These are phyloP conservation scores for Rhizophora mangle DNA, from an alignment of 345 rosid species.

Conservation along the genomic window DNA sequence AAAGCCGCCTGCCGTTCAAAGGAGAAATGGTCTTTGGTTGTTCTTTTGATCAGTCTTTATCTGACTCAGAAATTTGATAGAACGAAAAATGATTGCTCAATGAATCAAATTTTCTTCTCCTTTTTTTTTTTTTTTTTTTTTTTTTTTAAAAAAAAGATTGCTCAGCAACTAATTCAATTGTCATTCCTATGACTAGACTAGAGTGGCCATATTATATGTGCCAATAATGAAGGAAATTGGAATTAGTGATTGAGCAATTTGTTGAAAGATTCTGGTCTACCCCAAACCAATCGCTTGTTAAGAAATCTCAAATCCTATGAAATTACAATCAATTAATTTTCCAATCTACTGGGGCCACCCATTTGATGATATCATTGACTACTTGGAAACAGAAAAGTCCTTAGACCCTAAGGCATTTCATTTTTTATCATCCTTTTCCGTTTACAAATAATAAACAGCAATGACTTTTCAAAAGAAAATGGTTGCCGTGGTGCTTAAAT, in stretches of 20 bases:
- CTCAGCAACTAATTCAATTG: constrained; percentile 5
- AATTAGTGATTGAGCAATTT: neutral
- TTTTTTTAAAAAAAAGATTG: neutral
- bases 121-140: too few relatives aligned
- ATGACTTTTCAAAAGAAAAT: too few relatives aligned
- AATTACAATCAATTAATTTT: neutral
- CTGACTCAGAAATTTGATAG: too few relatives aligned
- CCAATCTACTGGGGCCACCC: neutral
- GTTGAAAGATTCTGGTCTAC: neutral
- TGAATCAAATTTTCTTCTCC: neutral
- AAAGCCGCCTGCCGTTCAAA: neutral
- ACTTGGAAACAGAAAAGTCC: too few relatives aligned
- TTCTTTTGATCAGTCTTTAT: neutral
- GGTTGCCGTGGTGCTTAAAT: too few relatives aligned
- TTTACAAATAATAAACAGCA: too few relatives aligned
- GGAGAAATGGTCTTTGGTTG: constrained; percentile 5
- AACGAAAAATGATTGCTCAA: too few relatives aligned
- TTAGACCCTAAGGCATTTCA: too few relatives aligned
- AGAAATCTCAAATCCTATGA: neutral
- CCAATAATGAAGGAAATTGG: neutral
- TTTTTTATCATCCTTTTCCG: too few relatives aligned
- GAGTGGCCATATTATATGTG: neutral
- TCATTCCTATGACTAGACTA: neutral
- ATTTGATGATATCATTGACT: too few relatives aligned
- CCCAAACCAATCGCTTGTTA: neutral